Conservation (phyloP, 2,329 filamentous ascomycete species). For the Cladosporium sphaerospermum region DNA sequence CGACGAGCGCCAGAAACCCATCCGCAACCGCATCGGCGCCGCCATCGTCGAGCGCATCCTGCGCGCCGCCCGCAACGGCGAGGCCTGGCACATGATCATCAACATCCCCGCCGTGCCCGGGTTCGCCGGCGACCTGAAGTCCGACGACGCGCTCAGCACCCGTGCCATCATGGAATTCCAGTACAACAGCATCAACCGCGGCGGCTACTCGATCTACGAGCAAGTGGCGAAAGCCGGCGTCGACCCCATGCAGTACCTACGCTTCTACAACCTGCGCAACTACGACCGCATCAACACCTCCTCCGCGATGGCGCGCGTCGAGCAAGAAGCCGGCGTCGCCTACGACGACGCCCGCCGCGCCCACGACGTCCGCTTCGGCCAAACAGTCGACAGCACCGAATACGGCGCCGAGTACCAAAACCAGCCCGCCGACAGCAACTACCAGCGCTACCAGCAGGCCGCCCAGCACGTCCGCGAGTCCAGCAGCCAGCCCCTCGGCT, state of each 20-base stretch:
- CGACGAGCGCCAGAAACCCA: conserved; percentile 60
- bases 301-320: conserved; percentile 53
- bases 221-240: conserved; percentile 59
- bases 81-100: conserved; percentile 69
- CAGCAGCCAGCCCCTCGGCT: conserved; percentile 39
- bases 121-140: conserved; percentile 73
- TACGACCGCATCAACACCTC: conserved; percentile 77
- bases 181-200: conserved; percentile 71
- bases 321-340: conserved; percentile 57
- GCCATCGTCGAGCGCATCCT: conserved; percentile 73
- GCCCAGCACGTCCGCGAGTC: conserved; percentile 49
- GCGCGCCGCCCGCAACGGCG: conserved; percentile 58
- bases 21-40: conserved; percentile 71
- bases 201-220: conserved; percentile 72
- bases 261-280: conserved; percentile 78
- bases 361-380: conserved; percentile 50
- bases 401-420: conserved; percentile 30
- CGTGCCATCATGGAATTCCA: conserved; percentile 86
- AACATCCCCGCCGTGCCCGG: conserved; percentile 74
- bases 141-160: conserved; percentile 66
- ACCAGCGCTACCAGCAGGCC: conserved; percentile 62
- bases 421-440: conserved; percentile 11
- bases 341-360: conserved; percentile 62
- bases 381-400: conserved; percentile 29
- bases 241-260: conserved; percentile 66